Evolutionary conservation across 352 stramenopile species (phyloP).

Genomic region (Pythium myriotylum): DNA sequence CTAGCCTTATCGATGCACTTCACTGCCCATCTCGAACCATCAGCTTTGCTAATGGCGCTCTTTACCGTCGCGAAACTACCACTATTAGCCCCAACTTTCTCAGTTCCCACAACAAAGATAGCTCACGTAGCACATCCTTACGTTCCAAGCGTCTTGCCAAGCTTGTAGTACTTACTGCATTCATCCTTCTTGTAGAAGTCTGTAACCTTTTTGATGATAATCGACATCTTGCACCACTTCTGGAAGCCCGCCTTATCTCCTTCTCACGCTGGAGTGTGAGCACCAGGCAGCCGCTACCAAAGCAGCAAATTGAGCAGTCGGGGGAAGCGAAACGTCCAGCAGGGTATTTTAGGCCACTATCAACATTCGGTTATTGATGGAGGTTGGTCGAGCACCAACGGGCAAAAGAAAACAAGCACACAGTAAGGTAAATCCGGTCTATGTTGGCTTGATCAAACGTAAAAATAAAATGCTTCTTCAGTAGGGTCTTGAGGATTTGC

Average conservation of each 20-base stretch:
- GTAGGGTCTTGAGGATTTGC: conserved; percentile 75
- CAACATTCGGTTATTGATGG: no score
- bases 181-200: conserved; percentile 90
- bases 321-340: no score
- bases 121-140: conserved; percentile 27
- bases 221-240: conserved; percentile 55
- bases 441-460: no score
- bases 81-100: conserved; percentile 26
- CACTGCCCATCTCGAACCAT: conserved; percentile 79
- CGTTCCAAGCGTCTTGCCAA: conserved; percentile 88
- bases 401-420: background rate
- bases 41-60: conserved; percentile 72
- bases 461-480: conserved; percentile 25
- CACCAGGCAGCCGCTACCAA: no score
- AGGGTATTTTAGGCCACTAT: no score
- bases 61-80: conserved; percentile 89
- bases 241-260: no score
- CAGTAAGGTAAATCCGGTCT: background rate
- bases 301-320: no score
- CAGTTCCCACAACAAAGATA: no score
- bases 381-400: no score
- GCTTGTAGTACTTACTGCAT: conserved; percentile 90
- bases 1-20: conserved; percentile 88
- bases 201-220: conserved; percentile 85
- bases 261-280: no score